Percentiles rank a stretch among this genome's conserved stretches.
phyloP scores from a whole-genome alignment of 2,329 filamentous ascomycete genomes.

The Didymella pomorum region DNA sequence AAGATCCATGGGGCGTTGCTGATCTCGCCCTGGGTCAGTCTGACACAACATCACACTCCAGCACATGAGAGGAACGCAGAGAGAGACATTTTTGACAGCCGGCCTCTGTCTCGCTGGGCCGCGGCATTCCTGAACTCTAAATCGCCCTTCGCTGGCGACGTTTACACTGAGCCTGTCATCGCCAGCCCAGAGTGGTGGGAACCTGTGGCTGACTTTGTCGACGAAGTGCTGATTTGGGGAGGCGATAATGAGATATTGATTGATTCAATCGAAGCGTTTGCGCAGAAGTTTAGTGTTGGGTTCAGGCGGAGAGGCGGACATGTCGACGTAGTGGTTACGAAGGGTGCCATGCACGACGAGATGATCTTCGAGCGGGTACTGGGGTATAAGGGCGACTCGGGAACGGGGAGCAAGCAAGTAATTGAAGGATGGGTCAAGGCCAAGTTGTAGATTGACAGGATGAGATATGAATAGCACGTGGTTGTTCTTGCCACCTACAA shows the following conservation, averaged over 20 bases:
- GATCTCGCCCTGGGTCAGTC: conserved; percentile 66
- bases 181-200: conserved; percentile 64
- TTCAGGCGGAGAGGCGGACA: conserved; percentile 42
- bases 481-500: background rate
- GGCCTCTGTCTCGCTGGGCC: conserved; percentile 57
- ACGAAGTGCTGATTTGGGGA: conserved; percentile 61
- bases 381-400: conserved; percentile 49
- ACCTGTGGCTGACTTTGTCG: conserved; percentile 54
- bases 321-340: conserved; percentile 48
- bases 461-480: too few relatives aligned
- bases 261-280: conserved; percentile 63
- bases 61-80: conserved; percentile 57
- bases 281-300: conserved; percentile 56
- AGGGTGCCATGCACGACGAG: conserved; percentile 53
- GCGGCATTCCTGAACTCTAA: conserved; percentile 56
- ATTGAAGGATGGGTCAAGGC: conserved; percentile 51
- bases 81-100: conserved; percentile 60
- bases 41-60: conserved; percentile 55
- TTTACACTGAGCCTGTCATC: conserved; percentile 61
- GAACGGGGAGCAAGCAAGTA: conserved; percentile 47
- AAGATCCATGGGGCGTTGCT: conserved; percentile 62
- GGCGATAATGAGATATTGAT: conserved; percentile 65
- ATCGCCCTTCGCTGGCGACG: conserved; percentile 58
- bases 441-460: conserved; percentile 40
- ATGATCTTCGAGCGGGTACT: conserved; percentile 53